phyloP scores from a whole-genome alignment of 495 filamentous ascomycete genomes.

The Letharia lupina region DNA sequence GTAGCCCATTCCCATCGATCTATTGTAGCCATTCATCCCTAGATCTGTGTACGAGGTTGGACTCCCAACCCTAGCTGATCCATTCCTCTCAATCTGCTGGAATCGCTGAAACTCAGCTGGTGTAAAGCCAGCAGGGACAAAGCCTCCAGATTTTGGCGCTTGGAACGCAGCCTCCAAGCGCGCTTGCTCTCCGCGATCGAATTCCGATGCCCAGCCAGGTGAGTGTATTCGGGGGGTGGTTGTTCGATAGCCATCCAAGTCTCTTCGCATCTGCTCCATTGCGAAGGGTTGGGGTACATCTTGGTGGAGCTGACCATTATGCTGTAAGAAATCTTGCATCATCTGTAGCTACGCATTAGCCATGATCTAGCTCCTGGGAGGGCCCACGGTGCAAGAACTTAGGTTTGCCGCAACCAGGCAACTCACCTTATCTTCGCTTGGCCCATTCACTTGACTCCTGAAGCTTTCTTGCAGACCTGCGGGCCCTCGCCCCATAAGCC shows the following conservation, averaged over 20 bases:
- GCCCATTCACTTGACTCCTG: slow-evolving; percentile 51
- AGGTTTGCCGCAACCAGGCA: not conserved
- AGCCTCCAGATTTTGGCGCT: slow-evolving; percentile 38
- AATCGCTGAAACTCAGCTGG: slow-evolving; percentile 82
- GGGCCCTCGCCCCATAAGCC: slow-evolving; percentile 64
- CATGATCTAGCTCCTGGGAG: not conserved
- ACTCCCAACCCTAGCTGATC: slow-evolving; percentile 48
- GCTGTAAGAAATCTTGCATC: slow-evolving; percentile 88
- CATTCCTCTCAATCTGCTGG: slow-evolving; percentile 57
- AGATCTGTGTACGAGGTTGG: slow-evolving; percentile 40
- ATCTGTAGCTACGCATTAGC: slow-evolving; percentile 45
- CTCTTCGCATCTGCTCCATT: slow-evolving; percentile 62
- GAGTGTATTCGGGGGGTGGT: slow-evolving; percentile 49
- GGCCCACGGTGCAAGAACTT: not conserved
- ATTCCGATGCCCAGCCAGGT: slow-evolving; percentile 63
- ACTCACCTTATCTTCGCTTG: slow-evolving; percentile 53
- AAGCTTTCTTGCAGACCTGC: slow-evolving; percentile 55
- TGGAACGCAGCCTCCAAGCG: slow-evolving; percentile 77
- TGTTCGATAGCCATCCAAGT: slow-evolving; percentile 53
- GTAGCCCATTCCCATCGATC: slow-evolving; percentile 54
- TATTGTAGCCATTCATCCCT: slow-evolving; percentile 48
- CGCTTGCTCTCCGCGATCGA: slow-evolving; percentile 57
- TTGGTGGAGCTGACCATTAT: slow-evolving; percentile 51
- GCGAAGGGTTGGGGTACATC: slow-evolving; percentile 49
- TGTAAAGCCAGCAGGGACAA: slow-evolving; percentile 54